Base-by-base conservation (phyloP, 805 yeast genomes). In the Candida hispaniensis region DNA sequence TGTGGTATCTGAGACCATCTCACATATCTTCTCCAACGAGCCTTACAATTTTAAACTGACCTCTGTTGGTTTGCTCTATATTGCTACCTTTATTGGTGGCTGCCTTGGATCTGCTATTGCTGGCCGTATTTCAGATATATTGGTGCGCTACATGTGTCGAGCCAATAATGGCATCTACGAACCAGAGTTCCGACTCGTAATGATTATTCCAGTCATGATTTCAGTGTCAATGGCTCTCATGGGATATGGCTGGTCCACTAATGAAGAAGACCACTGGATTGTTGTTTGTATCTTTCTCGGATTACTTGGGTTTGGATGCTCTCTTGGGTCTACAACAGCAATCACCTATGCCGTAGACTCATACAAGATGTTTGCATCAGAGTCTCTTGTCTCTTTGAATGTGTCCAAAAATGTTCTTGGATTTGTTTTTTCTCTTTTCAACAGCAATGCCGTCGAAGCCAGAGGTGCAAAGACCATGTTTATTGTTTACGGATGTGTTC, bases 191-290 rank as follows among this genome's bases (percentile, higher is more conserved):
- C 58, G 79, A 18, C 54, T 72, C 20, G 41, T 71, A 14, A 68
- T 72, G 75, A 52, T 70, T 13, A 20, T 67, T 9, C 75, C 75
- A 1, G 65, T 70, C 12, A 50, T 63, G 39, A 41, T 69, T 7
- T 39, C 68, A 2, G 55, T 60, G 7, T 36, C 61, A 4, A 56
- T 69, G 25, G 79, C 79, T 2, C 55, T 72, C 26, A 66, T 73
- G 62, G 79, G 78, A 4, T 73, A 67, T 47, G 79, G 79, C 4
- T 73, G 79, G 78, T 59, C 75, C 2, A 51, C 72, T 0, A 51
- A 59, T 14, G 59, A 50, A 4, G 46, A 57, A 11, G 72, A 70
- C 45, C 43, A 51, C 6, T 70, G 78, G 79, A 57, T 68, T 34
- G 78, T 67, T 1, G 78, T 78, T 2, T 63, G 73, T 2, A 48